Percentiles rank a stretch among this genome's conserved stretches.
phyloP scores from a whole-genome alignment of 352 stramenopile genomes.

The Globisporangium spinosum region DNA sequence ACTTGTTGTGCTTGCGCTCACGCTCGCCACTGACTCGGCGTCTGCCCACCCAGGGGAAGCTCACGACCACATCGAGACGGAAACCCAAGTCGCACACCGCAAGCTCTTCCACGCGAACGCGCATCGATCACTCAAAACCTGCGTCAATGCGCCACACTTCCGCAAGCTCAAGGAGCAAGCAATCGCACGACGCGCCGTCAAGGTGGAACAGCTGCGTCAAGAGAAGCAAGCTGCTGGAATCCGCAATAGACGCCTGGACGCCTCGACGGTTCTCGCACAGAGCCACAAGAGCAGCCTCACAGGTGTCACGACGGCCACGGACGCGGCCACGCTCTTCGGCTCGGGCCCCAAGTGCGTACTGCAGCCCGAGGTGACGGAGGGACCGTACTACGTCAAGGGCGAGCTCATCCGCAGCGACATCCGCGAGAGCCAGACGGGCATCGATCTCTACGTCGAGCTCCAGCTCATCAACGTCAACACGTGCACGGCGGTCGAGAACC shows the following conservation, averaged over 20 bases:
- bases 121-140: conserved; percentile 14
- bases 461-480: conserved; percentile 21
- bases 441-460: conserved; percentile 13
- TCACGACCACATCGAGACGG: background rate
- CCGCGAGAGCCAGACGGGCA: conserved; percentile 7
- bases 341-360: conserved; percentile 9
- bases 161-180: conserved; percentile 13
- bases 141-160: background rate
- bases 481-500: conserved; percentile 9
- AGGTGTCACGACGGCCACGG: background rate
- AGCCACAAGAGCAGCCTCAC: background rate
- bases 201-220: conserved; percentile 3
- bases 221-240: background rate
- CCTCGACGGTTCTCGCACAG: background rate
- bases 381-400: conserved; percentile 17
- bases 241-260: background rate
- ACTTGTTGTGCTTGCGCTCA: background rate
- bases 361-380: conserved; percentile 11
- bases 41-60: conserved; percentile 7
- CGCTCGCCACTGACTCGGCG: background rate
- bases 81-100: conserved; percentile 1
- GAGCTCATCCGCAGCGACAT: conserved; percentile 17
- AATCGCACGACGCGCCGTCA: conserved; percentile 5
- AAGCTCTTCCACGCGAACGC: conserved; percentile 13
- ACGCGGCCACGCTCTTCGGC: conserved; percentile 11